Evolutionary conservation across 140 eudicot species (phyloP), one percentile per base, ranked within the genome.

Genomic region (Oenanthe javanica): DNA sequence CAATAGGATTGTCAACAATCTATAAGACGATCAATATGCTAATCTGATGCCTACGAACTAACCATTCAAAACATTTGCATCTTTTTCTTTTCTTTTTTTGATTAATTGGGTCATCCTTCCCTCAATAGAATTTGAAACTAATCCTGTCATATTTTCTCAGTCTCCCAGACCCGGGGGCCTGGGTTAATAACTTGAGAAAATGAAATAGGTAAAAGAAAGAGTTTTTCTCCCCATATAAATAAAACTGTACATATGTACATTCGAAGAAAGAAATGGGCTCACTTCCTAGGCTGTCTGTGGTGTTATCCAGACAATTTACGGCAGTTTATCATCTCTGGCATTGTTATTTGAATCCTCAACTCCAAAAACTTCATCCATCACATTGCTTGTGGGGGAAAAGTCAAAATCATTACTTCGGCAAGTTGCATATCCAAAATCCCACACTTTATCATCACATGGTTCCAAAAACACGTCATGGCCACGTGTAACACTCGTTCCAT

Each of bases 331-430:
- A 79, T 82, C 85, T 15, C 52, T 59, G 47, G 42, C 72, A 36
- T 87, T 82, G 42, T 82, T 77, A 69, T 84, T n/a, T 84, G 84
- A 90, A 70, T 87, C 80, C 61, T 85, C 92, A 23, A 67, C 87
- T 72, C 90, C 91, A 84, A 92, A 92, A 52, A 90, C 90, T 85
- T 90, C 90, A 84, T 90, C 91, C 74, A 90, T 92, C 95, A 92
- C 86, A 79, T 86, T 84, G 78, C 91, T 85, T 0, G 91, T 88
- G 3, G 95, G 90, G 40, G 90, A 79, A 67, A 92, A 87, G 69
- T 90, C 96, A 23, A 77, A 83, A 76, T 90, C 80, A 6, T 82
- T 83, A 69, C 89, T 82, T 11, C 82, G 77, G 84, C 84, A 72
- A 4, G 85, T 81, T 72, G 84, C 66, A 82, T 83, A 88, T 50